These are phyloP conservation scores for Thelonectria rubi DNA, from an alignment of 2,329 filamentous ascomycete genomes.

Conservation along the genomic window DNA sequence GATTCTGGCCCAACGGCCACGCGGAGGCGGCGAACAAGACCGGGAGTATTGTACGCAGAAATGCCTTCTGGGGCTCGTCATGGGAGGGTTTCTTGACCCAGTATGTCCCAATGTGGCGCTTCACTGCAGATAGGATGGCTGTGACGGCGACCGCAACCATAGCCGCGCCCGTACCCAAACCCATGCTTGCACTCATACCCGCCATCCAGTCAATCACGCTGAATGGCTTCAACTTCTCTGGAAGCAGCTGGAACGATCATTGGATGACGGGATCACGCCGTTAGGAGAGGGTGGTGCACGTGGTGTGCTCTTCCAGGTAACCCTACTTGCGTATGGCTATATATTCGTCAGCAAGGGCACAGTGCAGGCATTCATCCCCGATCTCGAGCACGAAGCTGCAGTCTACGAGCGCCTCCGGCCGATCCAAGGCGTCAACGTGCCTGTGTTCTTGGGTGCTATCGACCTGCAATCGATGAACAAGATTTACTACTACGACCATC, in stretches of 20 bases:
- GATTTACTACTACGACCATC: slow-evolving; percentile 47
- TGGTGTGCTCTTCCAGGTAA: slow-evolving; percentile 51
- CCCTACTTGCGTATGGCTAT: slow-evolving; percentile 53
- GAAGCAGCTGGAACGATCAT: neutral
- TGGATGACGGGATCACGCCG: slow-evolving; percentile 6
- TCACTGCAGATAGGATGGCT: too few species aligned
- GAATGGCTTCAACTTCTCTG: neutral
- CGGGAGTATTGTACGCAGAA: slow-evolving; percentile 10
- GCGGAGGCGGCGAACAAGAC: neutral
- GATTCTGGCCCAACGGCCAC: slow-evolving; percentile 1
- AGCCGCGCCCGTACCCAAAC: neutral
- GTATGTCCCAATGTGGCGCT: neutral
- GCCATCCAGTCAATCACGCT: neutral
- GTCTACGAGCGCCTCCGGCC: slow-evolving; percentile 48
- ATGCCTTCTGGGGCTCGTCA: slow-evolving; percentile 9
- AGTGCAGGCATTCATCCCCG: slow-evolving; percentile 42
- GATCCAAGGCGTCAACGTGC: slow-evolving; percentile 49
- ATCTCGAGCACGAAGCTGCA: slow-evolving; percentile 48
- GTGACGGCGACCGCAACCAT: neutral
- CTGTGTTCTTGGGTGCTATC: slow-evolving; percentile 46
- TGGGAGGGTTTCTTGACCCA: neutral
- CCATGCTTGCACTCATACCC: neutral
- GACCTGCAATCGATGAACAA: slow-evolving; percentile 46
- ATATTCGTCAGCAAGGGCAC: slow-evolving; percentile 55
- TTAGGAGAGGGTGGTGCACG: neutral